Conservation (phyloP, 345 rosid genomes). For the Rhizophora mangle region DNA sequence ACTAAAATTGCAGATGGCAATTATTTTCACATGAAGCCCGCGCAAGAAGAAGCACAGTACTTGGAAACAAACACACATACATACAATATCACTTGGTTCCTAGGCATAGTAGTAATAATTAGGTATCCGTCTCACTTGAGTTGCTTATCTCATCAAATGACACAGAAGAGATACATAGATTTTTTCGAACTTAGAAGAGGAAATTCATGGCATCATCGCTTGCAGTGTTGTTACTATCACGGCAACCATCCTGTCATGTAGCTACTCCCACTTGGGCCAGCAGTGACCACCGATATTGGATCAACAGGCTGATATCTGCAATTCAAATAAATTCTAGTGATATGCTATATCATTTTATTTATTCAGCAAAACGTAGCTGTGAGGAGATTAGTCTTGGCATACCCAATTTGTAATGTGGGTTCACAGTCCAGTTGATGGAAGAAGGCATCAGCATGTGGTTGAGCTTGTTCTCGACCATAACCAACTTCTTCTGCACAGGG, state of each 20-base stretch:
- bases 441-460: slow-evolving; percentile 54
- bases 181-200: neutral
- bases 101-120: too few species aligned
- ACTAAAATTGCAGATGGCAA: neutral
- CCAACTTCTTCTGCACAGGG: slow-evolving; percentile 64
- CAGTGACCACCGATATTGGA: slow-evolving; percentile 48
- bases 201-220: slow-evolving; percentile 10
- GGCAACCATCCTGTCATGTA: slow-evolving; percentile 95
- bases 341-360: too few species aligned
- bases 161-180: slow-evolving; percentile 8
- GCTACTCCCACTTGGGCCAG: slow-evolving; percentile 74
- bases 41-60: slow-evolving; percentile 4
- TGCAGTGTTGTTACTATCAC: slow-evolving; percentile 21
- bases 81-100: neutral
- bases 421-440: slow-evolving; percentile 84
- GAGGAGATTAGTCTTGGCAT: slow-evolving; percentile 8
- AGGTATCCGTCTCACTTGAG: too few species aligned
- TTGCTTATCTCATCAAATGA: neutral
- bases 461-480: slow-evolving; percentile 51
- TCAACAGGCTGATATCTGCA: slow-evolving; percentile 70
- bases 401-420: slow-evolving; percentile 93
- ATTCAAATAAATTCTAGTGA: neutral
- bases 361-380: too few species aligned
- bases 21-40: slow-evolving; percentile 17
- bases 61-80: slow-evolving; percentile 13